Evolutionary conservation across 2,329 filamentous ascomycete genomes (phyloP).

Genomic region (Fusarium tanahbumbuense): DNA sequence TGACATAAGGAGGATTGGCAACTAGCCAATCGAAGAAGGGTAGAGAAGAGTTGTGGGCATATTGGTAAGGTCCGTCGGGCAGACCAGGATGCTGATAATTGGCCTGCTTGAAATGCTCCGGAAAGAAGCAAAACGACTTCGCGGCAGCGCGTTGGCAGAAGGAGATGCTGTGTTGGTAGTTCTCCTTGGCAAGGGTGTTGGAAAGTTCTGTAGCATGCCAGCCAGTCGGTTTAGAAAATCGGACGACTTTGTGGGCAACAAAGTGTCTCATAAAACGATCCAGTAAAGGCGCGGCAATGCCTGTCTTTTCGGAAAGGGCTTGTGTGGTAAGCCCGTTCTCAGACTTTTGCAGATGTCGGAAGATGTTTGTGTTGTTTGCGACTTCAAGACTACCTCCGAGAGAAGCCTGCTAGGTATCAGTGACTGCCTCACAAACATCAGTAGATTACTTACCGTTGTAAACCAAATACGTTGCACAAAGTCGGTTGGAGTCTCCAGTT

Average conservation of each 20-base stretch:
- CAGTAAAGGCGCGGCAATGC: slow-evolving; percentile 13
- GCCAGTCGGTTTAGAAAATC: slow-evolving; percentile 10
- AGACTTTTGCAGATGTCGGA: slow-evolving; percentile 10
- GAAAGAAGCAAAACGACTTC: slow-evolving; percentile 17
- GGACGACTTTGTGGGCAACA: slow-evolving; percentile 17
- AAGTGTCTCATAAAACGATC: slow-evolving; percentile 34
- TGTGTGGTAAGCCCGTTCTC: slow-evolving; percentile 11
- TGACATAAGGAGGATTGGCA: slow-evolving; percentile 15
- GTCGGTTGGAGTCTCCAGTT: slow-evolving; percentile 28
- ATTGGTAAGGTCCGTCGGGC: slow-evolving; percentile 19
- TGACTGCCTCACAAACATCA: background rate
- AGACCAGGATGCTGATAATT: slow-evolving; percentile 15
- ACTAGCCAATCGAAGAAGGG: slow-evolving; percentile 24
- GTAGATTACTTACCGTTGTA: slow-evolving; percentile 4
- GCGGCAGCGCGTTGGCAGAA: slow-evolving; percentile 23
- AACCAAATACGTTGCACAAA: slow-evolving; percentile 28
- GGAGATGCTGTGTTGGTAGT: slow-evolving; percentile 24
- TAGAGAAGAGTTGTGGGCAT: slow-evolving; percentile 12
- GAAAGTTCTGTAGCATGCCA: slow-evolving; percentile 27
- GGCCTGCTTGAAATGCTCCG: slow-evolving; percentile 22
- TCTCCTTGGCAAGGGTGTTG: slow-evolving; percentile 18
- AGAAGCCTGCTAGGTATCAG: slow-evolving; percentile 15
- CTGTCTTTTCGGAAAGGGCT: slow-evolving; percentile 9
- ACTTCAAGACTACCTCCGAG: slow-evolving; percentile 20
- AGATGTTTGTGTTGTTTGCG: slow-evolving; percentile 18